Evolutionary conservation across 306 rosid species (phyloP).

Genomic region (Acacia confusa): DNA sequence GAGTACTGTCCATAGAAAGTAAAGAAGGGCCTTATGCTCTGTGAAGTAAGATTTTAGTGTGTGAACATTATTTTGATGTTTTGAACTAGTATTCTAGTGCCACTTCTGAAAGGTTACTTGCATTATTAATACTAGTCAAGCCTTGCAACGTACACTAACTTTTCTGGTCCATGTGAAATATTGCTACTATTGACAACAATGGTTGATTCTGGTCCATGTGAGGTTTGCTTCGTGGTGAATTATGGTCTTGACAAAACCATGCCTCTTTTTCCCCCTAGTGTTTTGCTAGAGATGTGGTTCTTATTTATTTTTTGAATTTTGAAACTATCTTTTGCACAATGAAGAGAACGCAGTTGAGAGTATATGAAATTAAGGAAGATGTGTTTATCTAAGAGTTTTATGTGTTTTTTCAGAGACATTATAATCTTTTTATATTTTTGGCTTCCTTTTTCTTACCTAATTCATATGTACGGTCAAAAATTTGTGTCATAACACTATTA

Average conservation of each 20-base stretch:
- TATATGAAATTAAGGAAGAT: not conserved
- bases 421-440: not conserved
- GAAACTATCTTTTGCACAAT: not conserved
- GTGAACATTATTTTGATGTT: not conserved
- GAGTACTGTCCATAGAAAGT: conserved; percentile 1
- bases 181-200: no score
- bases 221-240: not conserved
- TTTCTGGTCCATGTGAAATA: not conserved
- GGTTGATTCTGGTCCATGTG: not conserved
- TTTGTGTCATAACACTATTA: no score
- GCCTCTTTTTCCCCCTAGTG: no score
- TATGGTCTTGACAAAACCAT: no score
- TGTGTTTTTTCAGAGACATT: no score
- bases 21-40: not conserved
- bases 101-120: not conserved
- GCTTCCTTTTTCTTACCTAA: no score
- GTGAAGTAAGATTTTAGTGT: not conserved
- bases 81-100: not conserved
- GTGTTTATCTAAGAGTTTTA: no score
- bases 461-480: not conserved
- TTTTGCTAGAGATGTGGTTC: not conserved
- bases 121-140: not conserved
- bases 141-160: not conserved
- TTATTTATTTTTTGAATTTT: not conserved
- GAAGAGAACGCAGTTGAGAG: not conserved